Conservation (phyloP, 306 rosid species). For the Carpinus fangiana region DNA sequence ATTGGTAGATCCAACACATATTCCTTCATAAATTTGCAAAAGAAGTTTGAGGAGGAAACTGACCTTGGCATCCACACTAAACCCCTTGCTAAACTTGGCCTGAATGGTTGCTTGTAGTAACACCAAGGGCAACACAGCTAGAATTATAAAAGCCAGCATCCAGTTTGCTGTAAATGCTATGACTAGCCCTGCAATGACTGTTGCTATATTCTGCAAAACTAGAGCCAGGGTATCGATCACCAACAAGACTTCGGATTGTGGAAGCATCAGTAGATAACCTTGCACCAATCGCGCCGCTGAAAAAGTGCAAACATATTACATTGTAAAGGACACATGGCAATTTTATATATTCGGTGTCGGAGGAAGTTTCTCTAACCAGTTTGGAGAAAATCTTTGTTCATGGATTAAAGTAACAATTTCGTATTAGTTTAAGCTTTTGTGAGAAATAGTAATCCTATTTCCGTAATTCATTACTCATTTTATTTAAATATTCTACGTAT, state of each 20-base stretch:
- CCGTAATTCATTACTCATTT: too few relatives aligned
- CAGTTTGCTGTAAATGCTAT: conserved; percentile 86
- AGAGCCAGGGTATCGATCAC: conserved; percentile 76
- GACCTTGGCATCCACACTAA: conserved; percentile 90
- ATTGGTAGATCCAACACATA: background rate
- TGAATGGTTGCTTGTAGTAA: conserved; percentile 58
- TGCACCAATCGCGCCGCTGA: conserved; percentile 84
- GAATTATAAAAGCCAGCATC: conserved; percentile 58
- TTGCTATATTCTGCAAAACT: conserved; percentile 63
- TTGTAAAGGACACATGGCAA: too few relatives aligned
- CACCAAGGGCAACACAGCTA: conserved; percentile 63
- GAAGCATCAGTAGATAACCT: conserved; percentile 88
- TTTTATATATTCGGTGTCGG: too few relatives aligned
- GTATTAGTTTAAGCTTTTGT: too few relatives aligned
- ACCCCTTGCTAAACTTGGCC: conserved; percentile 60
- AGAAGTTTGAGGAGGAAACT: background rate
- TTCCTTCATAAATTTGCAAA: background rate
- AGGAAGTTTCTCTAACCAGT: too few relatives aligned
- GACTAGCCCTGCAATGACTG: conserved; percentile 53
- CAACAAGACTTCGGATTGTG: conserved; percentile 67
- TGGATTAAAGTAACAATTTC: too few relatives aligned
- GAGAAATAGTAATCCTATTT: too few relatives aligned
- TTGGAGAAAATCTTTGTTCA: too few relatives aligned
- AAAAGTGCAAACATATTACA: conserved; percentile 8
- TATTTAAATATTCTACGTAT: too few relatives aligned